Evolutionary conservation across 148 eudicot species (phyloP), one percentile per base, ranked within the genome.

Genomic region (Persicaria tinctoria): DNA sequence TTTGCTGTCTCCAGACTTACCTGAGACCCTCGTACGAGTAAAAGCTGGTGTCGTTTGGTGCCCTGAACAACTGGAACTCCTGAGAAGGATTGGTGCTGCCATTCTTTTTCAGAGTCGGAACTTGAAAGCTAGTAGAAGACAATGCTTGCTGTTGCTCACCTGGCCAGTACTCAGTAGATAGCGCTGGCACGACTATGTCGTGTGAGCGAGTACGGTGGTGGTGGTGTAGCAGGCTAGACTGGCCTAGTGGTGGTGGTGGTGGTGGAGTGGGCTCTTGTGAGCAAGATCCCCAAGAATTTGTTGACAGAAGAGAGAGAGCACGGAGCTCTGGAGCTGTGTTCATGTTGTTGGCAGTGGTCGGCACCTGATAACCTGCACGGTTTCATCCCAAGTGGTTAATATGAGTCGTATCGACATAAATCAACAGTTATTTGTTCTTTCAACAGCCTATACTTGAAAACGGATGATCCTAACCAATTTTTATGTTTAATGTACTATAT

Each of bases 231-330:
- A 72, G 76, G 79, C 74, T 55, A 49, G 80, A 32, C 59, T 83
- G 84, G 77, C 79, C 57, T 7, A 82, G 83, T n/a, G 76, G 51
- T 73, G 78, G 41, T 0, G 41, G 41, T 0, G 41, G 41, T 32
- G 41, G 41, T 32, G 41, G 20, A 53, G 81, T 73, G 48, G 74
- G 86, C 49, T 80, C 55, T 13, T 32, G 41, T 32, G 41, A 32
- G 41, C 75, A 73, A 23, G 84, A 75, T 76, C 80, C 84, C 97
- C 90, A 86, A 3, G 93, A 73, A 73, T 81, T 84, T 76, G 84
- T 89, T 91, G 97, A 91, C 93, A 91, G 97, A 91, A 91, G 97
- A 91, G 97, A 91, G 97, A 89, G 97, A 91, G 97, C 97, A 91
- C 90, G 85, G 82, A 84, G 74, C 70, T 89, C 87, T 78, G 82